Base-by-base conservation (phyloP, 2,329 filamentous ascomycete genomes). In the Macrophomina phaseolina region DNA sequence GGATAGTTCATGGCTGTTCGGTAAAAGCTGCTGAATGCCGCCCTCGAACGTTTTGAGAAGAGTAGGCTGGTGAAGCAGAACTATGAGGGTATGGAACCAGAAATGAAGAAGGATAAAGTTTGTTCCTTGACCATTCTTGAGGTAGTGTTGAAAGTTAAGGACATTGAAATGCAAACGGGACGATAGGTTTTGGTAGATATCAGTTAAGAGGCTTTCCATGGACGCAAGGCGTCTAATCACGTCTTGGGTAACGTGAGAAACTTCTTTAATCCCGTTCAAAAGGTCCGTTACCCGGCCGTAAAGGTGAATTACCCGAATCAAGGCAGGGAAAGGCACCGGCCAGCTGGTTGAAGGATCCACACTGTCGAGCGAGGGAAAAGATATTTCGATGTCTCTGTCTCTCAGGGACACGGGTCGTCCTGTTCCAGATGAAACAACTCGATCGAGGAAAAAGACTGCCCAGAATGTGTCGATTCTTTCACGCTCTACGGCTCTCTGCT, bases 401-500 rank as follows among this genome's bases (percentile, higher is more conserved):
- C 90, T 88, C 36, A 97, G 84, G 0, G 92, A 96, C 11, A 94
- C 93, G 0, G 92, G 90, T 16, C 93, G 85, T 9, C 93, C 93
- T 0, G 92, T 95, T 0, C 93, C 93, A 0, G 91, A 94, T 0
- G 93, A 96, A 32, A 97, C 94, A 68, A 94, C 90, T 23, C 93
- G 86, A 73, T 97, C 93, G 1, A 97, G 85, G 70, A 96, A 90
- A 76, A 96, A 96, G 11, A 97, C 90, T 4, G 92, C 90, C 93
- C 93, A 97, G 71, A 97, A 93, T 0, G 93, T 94, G 72, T 97
- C 92, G 51, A 93, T 89, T 16, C 92, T 87, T 74, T 96, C 93
- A 69, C 93, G 88, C 72, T 96, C 92, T 3, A 91, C 86, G 72
- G 87, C 90, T 69, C 81, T 85, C 76, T 86, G 87, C 73, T 89